Evolutionary conservation across 306 rosid genomes (phyloP).

Genomic region (Aeschynomene evenia): DNA sequence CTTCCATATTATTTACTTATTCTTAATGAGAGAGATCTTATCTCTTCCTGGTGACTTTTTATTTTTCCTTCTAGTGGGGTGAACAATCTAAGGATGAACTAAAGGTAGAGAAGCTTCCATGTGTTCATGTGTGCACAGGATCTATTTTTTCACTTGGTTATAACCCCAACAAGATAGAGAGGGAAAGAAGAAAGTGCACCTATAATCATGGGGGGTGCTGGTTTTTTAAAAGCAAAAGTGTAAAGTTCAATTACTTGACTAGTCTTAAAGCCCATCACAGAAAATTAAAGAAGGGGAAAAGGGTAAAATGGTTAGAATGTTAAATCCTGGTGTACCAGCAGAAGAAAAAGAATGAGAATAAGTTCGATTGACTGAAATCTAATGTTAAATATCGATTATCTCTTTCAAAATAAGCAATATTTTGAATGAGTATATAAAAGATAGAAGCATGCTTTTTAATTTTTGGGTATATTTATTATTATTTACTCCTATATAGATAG

Average conservation of each 20-base stretch:
- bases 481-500: too few relatives aligned
- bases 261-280: constrained; percentile 27
- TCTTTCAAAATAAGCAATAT: background rate
- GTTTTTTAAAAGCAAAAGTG: constrained; percentile 50
- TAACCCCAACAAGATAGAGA: background rate
- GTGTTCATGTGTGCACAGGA: constrained; percentile 9
- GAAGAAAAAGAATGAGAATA: background rate
- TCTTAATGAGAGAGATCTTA: too few relatives aligned
- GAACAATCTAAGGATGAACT: constrained; percentile 9
- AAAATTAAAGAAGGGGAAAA: constrained; percentile 11
- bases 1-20: background rate
- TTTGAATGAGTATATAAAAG: too few relatives aligned
- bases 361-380: background rate
- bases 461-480: too few relatives aligned
- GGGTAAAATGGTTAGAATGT: constrained; percentile 10
- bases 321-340: background rate
- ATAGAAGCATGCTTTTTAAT: too few relatives aligned
- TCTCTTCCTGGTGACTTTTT: too few relatives aligned
- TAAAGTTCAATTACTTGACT: constrained; percentile 34
- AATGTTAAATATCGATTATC: too few relatives aligned
- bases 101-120: constrained; percentile 35
- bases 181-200: constrained; percentile 10
- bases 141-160: constrained; percentile 1
- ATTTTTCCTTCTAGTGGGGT: background rate
- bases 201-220: constrained; percentile 27